Percentiles rank a stretch among this genome's conserved stretches.
These are phyloP conservation scores for Aspergillus biplanus DNA, from an alignment of 495 filamentous ascomycete species.

Conservation along the genomic window DNA sequence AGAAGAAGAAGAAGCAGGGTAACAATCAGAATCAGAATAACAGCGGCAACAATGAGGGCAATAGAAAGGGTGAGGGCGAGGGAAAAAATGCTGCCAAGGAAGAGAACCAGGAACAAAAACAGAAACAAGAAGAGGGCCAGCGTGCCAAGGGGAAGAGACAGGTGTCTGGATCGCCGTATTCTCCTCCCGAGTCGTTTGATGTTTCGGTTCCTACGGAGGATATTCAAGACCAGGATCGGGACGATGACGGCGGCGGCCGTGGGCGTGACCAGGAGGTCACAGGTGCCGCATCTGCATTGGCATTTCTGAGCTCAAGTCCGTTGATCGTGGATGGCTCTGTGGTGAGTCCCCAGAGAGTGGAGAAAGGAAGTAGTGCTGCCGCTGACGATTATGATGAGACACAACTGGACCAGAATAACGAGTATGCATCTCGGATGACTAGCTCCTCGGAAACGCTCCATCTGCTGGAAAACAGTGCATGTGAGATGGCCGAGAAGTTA, in stretches of 20 bases:
- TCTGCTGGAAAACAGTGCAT: not conserved
- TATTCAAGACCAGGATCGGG: not conserved
- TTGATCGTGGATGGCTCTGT: slow-evolving; percentile 1
- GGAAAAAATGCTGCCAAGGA: not conserved
- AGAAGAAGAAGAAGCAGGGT: slow-evolving; percentile 25
- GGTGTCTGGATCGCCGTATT: not conserved
- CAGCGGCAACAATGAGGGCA: slow-evolving; percentile 1
- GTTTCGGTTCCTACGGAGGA: not conserved
- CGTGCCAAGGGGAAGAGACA: no score
- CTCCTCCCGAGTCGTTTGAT: not conserved
- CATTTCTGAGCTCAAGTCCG: not conserved
- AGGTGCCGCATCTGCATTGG: not conserved
- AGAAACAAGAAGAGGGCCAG: not conserved
- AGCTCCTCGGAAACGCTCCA: not conserved
- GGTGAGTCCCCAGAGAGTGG: no score
- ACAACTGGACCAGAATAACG: not conserved
- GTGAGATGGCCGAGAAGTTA: not conserved
- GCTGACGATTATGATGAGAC: not conserved
- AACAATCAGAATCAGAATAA: slow-evolving; percentile 19
- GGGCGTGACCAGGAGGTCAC: no score
- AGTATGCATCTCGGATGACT: not conserved
- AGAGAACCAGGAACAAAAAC: slow-evolving; percentile 6
- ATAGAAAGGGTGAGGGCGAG: not conserved
- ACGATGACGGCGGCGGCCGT: no score
- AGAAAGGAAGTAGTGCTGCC: not conserved